These are phyloP conservation scores for Botrytis sinoallii DNA, from an alignment of 2,329 filamentous ascomycete species.

Conservation along the genomic window DNA sequence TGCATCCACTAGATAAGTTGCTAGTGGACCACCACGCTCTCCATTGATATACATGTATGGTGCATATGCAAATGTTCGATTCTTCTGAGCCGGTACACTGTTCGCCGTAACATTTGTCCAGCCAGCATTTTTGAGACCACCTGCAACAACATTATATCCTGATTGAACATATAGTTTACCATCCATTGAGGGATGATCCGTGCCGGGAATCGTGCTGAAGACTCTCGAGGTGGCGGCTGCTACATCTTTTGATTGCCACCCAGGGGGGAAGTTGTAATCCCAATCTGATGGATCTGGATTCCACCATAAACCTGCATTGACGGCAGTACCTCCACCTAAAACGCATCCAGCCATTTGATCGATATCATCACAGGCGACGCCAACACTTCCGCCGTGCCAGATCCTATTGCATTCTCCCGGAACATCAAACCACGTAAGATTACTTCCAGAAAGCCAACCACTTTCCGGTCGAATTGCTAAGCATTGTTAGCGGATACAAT, in stretches of 20 bases:
- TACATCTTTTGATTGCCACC: conserved; percentile 67
- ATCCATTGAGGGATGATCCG: conserved; percentile 62
- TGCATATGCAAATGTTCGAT: conserved; percentile 60
- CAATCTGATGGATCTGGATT: conserved; percentile 64
- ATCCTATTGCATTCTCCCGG: conserved; percentile 71
- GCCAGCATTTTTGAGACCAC: conserved; percentile 56
- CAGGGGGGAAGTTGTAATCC: conserved; percentile 68
- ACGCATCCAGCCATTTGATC: conserved; percentile 72
- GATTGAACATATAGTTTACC: conserved; percentile 64
- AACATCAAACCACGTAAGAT: conserved; percentile 68
- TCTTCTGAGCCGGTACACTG: conserved; percentile 56
- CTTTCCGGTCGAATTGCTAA: conserved; percentile 38
- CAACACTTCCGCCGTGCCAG: conserved; percentile 36
- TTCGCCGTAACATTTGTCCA: conserved; percentile 64
- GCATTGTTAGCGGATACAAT: conserved; percentile 15
- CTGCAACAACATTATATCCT: conserved; percentile 60
- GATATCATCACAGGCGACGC: conserved; percentile 64
- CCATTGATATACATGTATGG: conserved; percentile 66
- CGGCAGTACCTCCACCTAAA: conserved; percentile 53
- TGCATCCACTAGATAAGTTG: conserved; percentile 66
- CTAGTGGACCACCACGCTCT: conserved; percentile 66
- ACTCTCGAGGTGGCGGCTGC: conserved; percentile 56
- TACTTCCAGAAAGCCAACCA: conserved; percentile 58
- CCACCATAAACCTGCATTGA: conserved; percentile 69
- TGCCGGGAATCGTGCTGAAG: conserved; percentile 69